Percentiles rank a stretch among this genome's conserved stretches.
Evolutionary conservation across 2,329 filamentous ascomycete genomes (phyloP).

Genomic region (Clarireedia homoeocarpa): DNA sequence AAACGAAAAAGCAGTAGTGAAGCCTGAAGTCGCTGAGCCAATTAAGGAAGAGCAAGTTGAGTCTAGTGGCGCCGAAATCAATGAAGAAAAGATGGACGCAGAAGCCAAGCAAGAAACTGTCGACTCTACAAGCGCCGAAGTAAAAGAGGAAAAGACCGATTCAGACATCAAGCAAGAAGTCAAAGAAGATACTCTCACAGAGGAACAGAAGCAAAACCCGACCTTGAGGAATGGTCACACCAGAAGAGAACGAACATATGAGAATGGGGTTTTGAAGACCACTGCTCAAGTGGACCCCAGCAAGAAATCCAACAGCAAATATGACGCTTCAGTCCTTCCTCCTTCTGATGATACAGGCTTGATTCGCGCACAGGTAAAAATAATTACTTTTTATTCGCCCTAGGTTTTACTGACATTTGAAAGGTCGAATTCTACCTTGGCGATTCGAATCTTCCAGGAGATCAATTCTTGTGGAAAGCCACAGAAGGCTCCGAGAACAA

Average conservation of each 20-base stretch:
- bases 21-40: constrained; percentile 12
- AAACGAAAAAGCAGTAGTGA: constrained; percentile 15
- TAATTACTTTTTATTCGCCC: neutral
- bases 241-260: constrained; percentile 12
- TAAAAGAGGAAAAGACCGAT: constrained; percentile 4
- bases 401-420: constrained; percentile 5
- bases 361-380: constrained; percentile 57
- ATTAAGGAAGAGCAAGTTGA: constrained; percentile 12
- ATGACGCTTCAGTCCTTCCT: constrained; percentile 45
- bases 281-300: constrained; percentile 23
- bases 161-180: neutral
- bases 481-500: constrained; percentile 76
- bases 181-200: constrained; percentile 9
- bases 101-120: constrained; percentile 4
- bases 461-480: constrained; percentile 77
- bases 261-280: constrained; percentile 22
- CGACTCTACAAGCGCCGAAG: neutral
- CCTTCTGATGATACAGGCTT: constrained; percentile 54
- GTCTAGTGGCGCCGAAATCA: constrained; percentile 1
- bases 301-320: constrained; percentile 41
- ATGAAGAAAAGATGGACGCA: constrained; percentile 10
- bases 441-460: constrained; percentile 79
- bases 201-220: neutral
- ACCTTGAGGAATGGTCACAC: neutral
- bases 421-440: constrained; percentile 96